Base-by-base conservation (phyloP, 2,329 filamentous ascomycete species). In the Diaporthe destruens region DNA sequence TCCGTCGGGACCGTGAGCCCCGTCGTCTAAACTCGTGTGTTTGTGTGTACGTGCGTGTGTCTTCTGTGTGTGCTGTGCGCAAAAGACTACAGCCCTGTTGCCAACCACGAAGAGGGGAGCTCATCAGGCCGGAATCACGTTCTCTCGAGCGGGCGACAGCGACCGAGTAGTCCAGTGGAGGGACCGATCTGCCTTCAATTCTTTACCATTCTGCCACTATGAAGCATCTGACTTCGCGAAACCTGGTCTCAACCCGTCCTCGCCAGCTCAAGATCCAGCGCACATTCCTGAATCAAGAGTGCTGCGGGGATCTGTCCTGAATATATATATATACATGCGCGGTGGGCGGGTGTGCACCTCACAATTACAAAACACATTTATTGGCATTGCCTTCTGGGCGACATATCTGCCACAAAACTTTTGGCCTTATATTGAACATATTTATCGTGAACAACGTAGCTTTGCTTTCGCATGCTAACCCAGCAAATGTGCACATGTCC, bases 91-190 rank as follows among this genome's bases (percentile, higher is more conserved):
- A 16, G 51, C 20, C 32, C 36, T 69, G 67, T 71, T 66, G 71
- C 69, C 67, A 39, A 34, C 11, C 4, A 66, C 25, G 47, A 0
- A 39, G 1, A 70, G 75, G 74, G 73, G 74, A 73, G 78, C 78
- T 80, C 77, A 79, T 53, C 77, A 49, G 76, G 77, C 78, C 78
- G 53, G 66, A 71, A 73, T 67, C 71, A 80, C 78, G 71, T 78
- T 80, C 79, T 71, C 80, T 81, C 74, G 80, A 80, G 78, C 79
- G 76, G 74, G 76, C 72, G 74, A 72, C 75, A 72, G 61, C 34
- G 44, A 57, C 63, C 55, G 61, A 18, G 66, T 56, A 72, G 69
- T 9, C 44, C 7, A 49, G 53, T 23, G 16, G 49, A 20, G 57
- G 11, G 36, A 63, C 29, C 72, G 61, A 66, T 66, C 39, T 63